Base-by-base conservation (phyloP, 2,329 filamentous ascomycete genomes). In the Curvularia hawaiiensis region DNA sequence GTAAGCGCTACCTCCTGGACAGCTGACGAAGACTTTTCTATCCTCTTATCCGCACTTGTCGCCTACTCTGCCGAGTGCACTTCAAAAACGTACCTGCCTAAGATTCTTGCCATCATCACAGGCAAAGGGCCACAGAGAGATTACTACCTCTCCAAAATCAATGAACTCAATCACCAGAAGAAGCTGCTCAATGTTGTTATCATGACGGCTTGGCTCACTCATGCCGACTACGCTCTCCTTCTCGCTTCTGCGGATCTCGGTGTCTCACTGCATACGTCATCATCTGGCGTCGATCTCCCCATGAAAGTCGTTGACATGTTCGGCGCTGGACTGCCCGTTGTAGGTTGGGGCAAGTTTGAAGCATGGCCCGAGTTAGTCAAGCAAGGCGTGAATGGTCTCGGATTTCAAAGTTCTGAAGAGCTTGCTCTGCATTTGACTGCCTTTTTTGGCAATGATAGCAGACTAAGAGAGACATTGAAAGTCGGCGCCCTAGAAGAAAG, bases 281-380 rank as follows among this genome's bases (percentile, higher is more conserved):
- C 90, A 64, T 97, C 92, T 2, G 95, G 95, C 1, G 92, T 99
- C 0, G 95, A 99, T 76, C 81, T 99, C 20, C 95, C 95, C 0
- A 99, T 99, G 95, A 99, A 99, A 78, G 92, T 99, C 1, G 93
- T 99, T 14, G 95, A 99, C 74, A 97, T 99, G 93, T 98, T 99
- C 74, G 95, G 95, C 2, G 90, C 93, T 0, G 95, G 94, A 0
- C 80, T 99, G 28, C 95, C 95, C 0, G 95, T 99, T 0, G 88
- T 89, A 0, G 94, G 92, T 4, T 98, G 95, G 83, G 86, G 85
- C 26, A 84, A 85, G 2, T 99, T 96, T 71, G 88, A 93, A 72
- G 94, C 93, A 61, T 97, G 96, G 83, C 82, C 85, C 2, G 95
- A 99, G 78, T 80, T 99, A n/a, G 90, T 99, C 26, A 89, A 85